Base-by-base conservation (phyloP, 2,329 filamentous ascomycete genomes). In the Aureobasidium sp. region DNA sequence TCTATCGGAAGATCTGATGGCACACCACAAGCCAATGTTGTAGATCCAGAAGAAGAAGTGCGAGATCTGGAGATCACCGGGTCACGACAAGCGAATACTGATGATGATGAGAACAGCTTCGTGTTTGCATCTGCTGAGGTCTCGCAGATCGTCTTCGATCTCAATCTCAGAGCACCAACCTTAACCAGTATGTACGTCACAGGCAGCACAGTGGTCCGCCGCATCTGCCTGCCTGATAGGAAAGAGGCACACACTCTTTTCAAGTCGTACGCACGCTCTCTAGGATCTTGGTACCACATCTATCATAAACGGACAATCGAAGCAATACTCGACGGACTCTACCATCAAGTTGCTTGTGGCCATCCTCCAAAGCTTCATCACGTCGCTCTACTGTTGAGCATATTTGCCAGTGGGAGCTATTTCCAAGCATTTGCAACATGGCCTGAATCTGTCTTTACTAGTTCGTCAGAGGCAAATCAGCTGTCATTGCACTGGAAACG, bases 281-380 rank as follows among this genome's bases (percentile, higher is more conserved):
- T 63, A 10, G 60, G 62, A 17, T 51, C 59, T 14, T 51, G 61
- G 27, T 62, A 64, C 47, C 61, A 64, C 39, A 55, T 64, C 29
- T 54, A 63, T 21, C 57, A 64, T 37, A 53, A 57, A n/a, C 56
- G 57, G 7, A 57, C 44, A 17, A 55, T 60, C 10, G 51, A 57
- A 6, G n/a, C 16, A 3, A 32, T 57, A 17, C 19, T 63, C 6
- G 57, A 59, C n/a, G 19, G 38, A n/a, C 41, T 57, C 8, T 63
- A 61, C 30, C 11, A 51, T 21, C 35, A 38, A 11, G 34, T 63
- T 6, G 47, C 22, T n/a, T 24, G 39, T 12, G 30, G 29, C 22
- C 21, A 53, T 8, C 14, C 34, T 30, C 17, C 52, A 45, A 16
- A 24, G 42, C 29, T 52, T 53, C 4, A 25, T 47, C 25, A 54